Base-by-base conservation (phyloP, 2,329 filamentous ascomycete species). In the Boeremia exigua region DNA sequence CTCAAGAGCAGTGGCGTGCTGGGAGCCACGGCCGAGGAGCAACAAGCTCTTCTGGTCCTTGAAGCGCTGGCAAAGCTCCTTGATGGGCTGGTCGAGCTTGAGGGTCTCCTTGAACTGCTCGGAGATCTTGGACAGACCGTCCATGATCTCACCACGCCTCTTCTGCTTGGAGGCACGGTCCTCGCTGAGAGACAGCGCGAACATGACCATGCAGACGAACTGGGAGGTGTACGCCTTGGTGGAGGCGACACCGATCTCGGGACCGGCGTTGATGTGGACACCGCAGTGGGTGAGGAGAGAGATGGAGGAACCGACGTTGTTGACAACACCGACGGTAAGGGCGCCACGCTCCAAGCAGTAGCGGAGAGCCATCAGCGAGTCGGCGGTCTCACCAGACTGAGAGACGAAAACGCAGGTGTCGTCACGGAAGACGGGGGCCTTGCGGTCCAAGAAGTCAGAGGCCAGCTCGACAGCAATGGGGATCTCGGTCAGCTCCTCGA, bases 161-260 rank as follows among this genome's bases (percentile, higher is more conserved):
- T 90, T 87, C 71, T 89, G 86, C 86, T 99, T 99, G 67, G 92
- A 97, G 37, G 93, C 91, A 68, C 95, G 91, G 79, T 99, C 95
- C 81, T 99, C 95, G 72, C 91, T 95, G 55, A 99, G 86, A 28
- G 93, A 97, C 62, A 99, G 84, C 6, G 95, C 95, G 72, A 99
- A 98, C 95, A 99, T 99, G 80, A 98, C 90, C 92, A 99, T 97
- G 77, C 95, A 96, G 73, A 99, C 92, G 78, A 98, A 99, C 78
- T 99, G 95, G 42, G 95, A 98, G 12, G 95, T 99, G 82, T 99
- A 99, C 34, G 95, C 95, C 85, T 99, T 99, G 78, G 95, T 99
- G 42, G 94, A 98, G 58, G 95, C 95, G 64, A 99, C 95, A 87
- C 95, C 95, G 62, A 99, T 98, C 79, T 99, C 95, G 49, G 95